phyloP scores from a whole-genome alignment of 2,329 filamentous ascomycete genomes.

The Furcasterigmium sp. region DNA sequence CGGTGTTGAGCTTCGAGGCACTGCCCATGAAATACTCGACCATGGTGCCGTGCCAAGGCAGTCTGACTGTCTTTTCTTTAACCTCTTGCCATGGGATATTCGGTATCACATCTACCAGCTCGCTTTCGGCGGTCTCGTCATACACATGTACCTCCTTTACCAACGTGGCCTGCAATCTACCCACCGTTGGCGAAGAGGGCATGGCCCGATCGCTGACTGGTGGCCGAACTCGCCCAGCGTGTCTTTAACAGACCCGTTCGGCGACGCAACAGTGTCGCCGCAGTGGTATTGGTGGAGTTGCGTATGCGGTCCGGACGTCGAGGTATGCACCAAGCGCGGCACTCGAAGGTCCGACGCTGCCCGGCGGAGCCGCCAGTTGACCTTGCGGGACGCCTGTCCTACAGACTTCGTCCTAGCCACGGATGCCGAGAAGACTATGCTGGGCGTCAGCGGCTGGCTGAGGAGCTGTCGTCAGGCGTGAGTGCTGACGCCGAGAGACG shows the following conservation, averaged over 20 bases:
- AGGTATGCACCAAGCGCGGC: not conserved
- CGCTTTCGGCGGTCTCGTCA: slow-evolving; percentile 8
- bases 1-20: no score
- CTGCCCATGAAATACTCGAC: no score
- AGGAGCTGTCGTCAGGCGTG: slow-evolving; percentile 11
- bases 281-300: slow-evolving; percentile 14
- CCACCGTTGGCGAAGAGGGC: slow-evolving; percentile 10
- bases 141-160: slow-evolving; percentile 11
- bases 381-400: slow-evolving; percentile 9
- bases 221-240: slow-evolving; percentile 11
- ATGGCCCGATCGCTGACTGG: slow-evolving; percentile 10
- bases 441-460: slow-evolving; percentile 10
- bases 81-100: slow-evolving; percentile 9
- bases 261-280: slow-evolving; percentile 6
- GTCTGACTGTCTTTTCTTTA: slow-evolving; percentile 9
- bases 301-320: slow-evolving; percentile 10
- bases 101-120: slow-evolving; percentile 12
- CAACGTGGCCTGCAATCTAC: slow-evolving; percentile 9
- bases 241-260: slow-evolving; percentile 10
- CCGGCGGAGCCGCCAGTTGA: slow-evolving; percentile 6
- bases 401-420: slow-evolving; percentile 10
- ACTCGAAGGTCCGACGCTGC: not conserved
- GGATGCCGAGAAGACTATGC: slow-evolving; percentile 7
- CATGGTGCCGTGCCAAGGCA: no score
- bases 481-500: not conserved